Base-by-base conservation (phyloP, 208 protist species). In the Leishmania aethiopica region DNA sequence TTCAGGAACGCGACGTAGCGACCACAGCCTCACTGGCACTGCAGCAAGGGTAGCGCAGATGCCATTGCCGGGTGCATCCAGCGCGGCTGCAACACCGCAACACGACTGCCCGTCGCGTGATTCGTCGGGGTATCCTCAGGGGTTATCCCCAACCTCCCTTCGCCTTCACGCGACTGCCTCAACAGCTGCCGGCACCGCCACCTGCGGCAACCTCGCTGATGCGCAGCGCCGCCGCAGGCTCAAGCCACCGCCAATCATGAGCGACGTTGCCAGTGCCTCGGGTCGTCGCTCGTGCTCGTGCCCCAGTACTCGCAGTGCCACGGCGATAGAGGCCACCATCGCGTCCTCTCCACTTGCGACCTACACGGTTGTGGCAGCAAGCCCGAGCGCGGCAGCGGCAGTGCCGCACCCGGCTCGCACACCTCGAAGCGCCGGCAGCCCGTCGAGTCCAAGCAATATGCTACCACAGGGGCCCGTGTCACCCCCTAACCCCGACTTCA, bases 201-300 rank as follows among this genome's bases (percentile, higher is more conserved):
- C 66, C 37, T 17, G 35, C 40, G 66, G 32, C 8, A 32, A 71
- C 19, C 66, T 71, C 13, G 22, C 49, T 57, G 40, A 25, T 2
- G 35, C 28, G 45, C 4, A 35, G 72, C 75, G 53, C 55, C 75
- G 25, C 17, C 35, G 57, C 19, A 19, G 57, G 37, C 53, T 67
- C 53, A 10, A 49, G 53, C 55, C 75, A 3, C 57, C 57, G 40
- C 40, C 75, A 28, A 19, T 45, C 19, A 59, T 25, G 37, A 47
- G 57, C 53, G 75, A 66, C 8, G 32, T 11, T 11, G 19, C 55
- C 19, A 66, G 3, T 1, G 40, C 75, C 75, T 78, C 40, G 22
- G 53, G 32, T 6, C 75, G 40, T 35, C 75, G 75, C 55, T 78
- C 75, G 19, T 49, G 75, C 57, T 66, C 75, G 53, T 78, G 75